Percentiles rank a stretch among this genome's conserved stretches.
Evolutionary conservation across 2,329 filamentous ascomycete species (phyloP).

Genomic region (Chaetomiaceae sp.): DNA sequence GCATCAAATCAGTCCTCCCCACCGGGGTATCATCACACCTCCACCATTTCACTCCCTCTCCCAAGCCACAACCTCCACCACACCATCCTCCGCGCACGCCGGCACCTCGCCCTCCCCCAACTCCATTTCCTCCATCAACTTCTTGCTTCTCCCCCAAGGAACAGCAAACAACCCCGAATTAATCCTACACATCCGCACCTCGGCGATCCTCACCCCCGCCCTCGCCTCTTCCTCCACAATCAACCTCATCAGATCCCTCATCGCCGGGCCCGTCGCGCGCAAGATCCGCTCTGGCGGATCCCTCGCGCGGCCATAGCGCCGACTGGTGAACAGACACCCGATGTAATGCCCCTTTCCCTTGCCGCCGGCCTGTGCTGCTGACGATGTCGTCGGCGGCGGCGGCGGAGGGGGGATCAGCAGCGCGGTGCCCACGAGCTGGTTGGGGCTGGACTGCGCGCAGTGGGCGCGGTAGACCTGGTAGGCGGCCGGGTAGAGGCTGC

Average conservation of each 20-base stretch:
- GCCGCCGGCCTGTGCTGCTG: no score
- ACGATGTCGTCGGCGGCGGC: no score
- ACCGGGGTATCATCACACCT: background rate
- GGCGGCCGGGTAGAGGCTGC: slow-evolving; percentile 18
- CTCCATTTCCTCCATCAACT: slow-evolving; percentile 14
- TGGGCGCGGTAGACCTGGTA: slow-evolving; percentile 17
- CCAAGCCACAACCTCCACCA: slow-evolving; percentile 16
- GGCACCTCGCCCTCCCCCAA: slow-evolving; percentile 18
- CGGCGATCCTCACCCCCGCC: background rate
- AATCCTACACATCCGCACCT: slow-evolving; percentile 25
- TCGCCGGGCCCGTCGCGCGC: slow-evolving; percentile 13
- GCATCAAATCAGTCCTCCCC: background rate
- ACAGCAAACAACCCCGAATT: slow-evolving; percentile 24
- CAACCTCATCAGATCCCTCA: slow-evolving; percentile 22
- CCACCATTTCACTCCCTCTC: slow-evolving; percentile 3
- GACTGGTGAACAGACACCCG: slow-evolving; percentile 22
- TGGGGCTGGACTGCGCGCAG: slow-evolving; percentile 14
- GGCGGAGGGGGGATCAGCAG: slow-evolving; percentile 23
- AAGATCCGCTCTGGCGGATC: slow-evolving; percentile 19
- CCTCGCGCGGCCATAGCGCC: slow-evolving; percentile 1
- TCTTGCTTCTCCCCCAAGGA: slow-evolving; percentile 20
- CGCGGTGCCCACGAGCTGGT: slow-evolving; percentile 19
- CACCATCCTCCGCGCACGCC: slow-evolving; percentile 8
- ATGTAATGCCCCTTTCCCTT: slow-evolving; percentile 14
- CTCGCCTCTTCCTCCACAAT: slow-evolving; percentile 10